Percentiles rank a stretch among this genome's conserved stretches.
Evolutionary conservation across 2,329 filamentous ascomycete species (phyloP).

Genomic region (Aspergillus persii): DNA sequence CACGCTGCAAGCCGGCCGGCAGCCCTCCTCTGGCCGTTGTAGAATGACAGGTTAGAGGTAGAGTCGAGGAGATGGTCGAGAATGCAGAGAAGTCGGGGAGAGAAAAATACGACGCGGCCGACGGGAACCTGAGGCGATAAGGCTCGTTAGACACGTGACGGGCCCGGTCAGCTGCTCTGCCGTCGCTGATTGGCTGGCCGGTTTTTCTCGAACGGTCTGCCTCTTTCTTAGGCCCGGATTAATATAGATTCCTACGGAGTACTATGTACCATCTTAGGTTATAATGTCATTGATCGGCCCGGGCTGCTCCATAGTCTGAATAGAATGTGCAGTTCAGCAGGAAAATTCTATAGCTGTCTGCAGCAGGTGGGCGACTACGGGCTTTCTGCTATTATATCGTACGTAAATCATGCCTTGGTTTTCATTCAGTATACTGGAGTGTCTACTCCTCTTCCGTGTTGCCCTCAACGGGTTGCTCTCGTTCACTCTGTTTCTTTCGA

Average conservation of each 20-base stretch:
- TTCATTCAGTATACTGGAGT: background rate
- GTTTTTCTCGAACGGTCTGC: background rate
- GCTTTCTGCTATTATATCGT: background rate
- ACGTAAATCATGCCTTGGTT: background rate
- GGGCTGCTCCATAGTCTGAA: too few species aligned
- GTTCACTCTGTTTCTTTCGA: constrained; percentile 33
- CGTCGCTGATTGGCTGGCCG: background rate
- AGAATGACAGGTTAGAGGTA: constrained; percentile 18
- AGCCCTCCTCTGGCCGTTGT: constrained; percentile 24
- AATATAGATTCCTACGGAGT: too few species aligned
- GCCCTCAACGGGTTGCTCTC: constrained; percentile 16
- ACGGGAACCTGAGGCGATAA: constrained; percentile 5
- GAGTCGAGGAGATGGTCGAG: constrained; percentile 14
- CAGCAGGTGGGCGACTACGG: too few species aligned
- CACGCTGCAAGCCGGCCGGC: constrained; percentile 24
- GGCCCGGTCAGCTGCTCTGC: background rate
- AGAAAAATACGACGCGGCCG: constrained; percentile 7
- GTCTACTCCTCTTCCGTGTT: constrained; percentile 19
- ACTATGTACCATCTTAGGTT: too few species aligned
- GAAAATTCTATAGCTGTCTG: too few species aligned
- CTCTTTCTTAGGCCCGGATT: background rate
- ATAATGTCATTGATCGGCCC: too few species aligned
- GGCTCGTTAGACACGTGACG: constrained; percentile 20
- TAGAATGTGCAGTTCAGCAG: too few species aligned
- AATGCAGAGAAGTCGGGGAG: constrained; percentile 16